phyloP scores from a whole-genome alignment of 163 green algal genomes.

The Trebouxiophyceae sp. region DNA sequence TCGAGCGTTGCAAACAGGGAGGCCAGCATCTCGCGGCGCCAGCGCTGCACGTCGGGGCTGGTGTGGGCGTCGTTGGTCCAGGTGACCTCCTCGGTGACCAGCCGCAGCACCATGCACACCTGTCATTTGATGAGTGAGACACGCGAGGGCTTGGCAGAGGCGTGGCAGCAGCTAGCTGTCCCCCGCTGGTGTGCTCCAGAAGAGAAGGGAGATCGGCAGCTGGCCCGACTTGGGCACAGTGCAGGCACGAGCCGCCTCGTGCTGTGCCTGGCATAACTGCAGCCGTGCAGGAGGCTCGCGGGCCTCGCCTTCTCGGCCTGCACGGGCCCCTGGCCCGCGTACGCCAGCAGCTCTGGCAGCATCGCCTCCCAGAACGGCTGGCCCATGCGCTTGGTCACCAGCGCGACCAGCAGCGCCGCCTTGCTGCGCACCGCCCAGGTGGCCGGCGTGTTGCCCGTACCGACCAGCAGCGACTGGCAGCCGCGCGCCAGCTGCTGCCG shows the following conservation, averaged over 20 bases:
- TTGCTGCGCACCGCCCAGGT: constrained; percentile 40
- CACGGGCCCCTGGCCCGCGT: constrained; percentile 34
- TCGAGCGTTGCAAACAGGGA: constrained; percentile 43
- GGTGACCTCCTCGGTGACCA: constrained; percentile 69
- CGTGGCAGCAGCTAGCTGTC: background rate
- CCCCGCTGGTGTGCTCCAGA: too few relatives aligned
- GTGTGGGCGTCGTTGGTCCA: constrained; percentile 47
- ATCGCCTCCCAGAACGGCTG: constrained; percentile 39
- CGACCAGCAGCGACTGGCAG: background rate
- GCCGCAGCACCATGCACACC: constrained; percentile 64
- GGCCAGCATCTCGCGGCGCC: constrained; percentile 54
- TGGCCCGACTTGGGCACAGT: too few relatives aligned
- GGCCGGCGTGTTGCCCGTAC: background rate
- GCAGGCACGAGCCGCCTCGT: too few relatives aligned
- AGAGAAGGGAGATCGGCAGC: too few relatives aligned
- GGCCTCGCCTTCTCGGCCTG: constrained; percentile 33
- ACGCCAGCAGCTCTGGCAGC: constrained; percentile 55
- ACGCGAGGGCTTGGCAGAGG: background rate
- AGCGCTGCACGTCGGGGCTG: constrained; percentile 16
- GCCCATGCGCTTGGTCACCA: constrained; percentile 61
- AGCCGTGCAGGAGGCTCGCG: too few relatives aligned
- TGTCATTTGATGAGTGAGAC: constrained; percentile 2
- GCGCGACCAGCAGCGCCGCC: constrained; percentile 60
- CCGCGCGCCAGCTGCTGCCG: constrained; percentile 42
- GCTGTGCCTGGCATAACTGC: too few relatives aligned